Evolutionary conservation across 148 eudicot species (phyloP).

Genomic region (Vaccinium myrtillus): DNA sequence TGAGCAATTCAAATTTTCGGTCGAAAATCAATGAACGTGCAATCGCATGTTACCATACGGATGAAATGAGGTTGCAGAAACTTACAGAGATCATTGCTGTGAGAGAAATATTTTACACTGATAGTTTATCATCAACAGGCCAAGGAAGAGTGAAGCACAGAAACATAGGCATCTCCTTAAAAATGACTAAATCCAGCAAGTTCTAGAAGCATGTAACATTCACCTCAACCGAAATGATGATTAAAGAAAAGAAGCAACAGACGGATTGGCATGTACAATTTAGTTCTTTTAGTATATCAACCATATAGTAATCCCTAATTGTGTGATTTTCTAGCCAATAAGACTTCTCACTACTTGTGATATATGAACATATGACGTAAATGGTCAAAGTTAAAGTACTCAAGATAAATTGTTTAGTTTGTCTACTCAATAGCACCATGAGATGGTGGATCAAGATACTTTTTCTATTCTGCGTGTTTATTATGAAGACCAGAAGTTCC

Average conservation of each 20-base stretch:
- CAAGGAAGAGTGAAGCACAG: neutral
- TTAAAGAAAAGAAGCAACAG: neutral
- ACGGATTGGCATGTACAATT: neutral
- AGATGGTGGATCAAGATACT: neutral
- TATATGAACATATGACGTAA: neutral
- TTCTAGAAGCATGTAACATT: neutral
- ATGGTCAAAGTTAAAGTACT: neutral
- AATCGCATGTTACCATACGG: neutral
- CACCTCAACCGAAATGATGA: neutral
- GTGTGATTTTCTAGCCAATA: neutral
- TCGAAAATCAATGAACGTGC: too few species aligned
- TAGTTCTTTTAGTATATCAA: neutral
- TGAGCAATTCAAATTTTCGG: neutral
- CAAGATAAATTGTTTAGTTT: neutral
- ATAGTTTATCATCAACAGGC: neutral
- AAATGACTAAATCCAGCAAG: neutral
- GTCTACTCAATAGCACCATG: constrained; percentile 4
- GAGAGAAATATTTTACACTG: neutral
- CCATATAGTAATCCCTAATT: neutral
- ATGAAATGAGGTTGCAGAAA: neutral
- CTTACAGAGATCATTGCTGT: neutral
- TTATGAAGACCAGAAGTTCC: constrained; percentile 4
- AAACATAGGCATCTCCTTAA: neutral
- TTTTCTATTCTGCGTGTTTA: neutral
- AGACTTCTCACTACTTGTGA: neutral